phyloP scores from a whole-genome alignment of 495 filamentous ascomycete species.

The Elaphomyces granulatus region DNA sequence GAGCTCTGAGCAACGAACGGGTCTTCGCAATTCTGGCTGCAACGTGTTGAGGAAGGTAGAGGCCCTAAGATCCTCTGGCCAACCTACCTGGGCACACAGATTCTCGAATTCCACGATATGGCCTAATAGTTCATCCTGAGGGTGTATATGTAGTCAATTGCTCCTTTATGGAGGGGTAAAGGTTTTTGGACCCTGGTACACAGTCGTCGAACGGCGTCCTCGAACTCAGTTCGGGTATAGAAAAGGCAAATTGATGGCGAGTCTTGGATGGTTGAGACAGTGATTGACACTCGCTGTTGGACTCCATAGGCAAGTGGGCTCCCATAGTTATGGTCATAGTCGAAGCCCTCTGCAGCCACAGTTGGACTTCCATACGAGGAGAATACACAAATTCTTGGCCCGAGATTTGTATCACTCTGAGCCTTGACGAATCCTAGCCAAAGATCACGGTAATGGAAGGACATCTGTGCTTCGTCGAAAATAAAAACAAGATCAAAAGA shows the following conservation, averaged over 20 bases:
- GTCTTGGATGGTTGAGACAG: neutral
- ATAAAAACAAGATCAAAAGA: neutral
- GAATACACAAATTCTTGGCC: conserved; percentile 8
- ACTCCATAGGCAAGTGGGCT: conserved; percentile 1
- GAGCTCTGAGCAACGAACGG: too few relatives aligned
- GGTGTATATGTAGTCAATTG: conserved; percentile 6
- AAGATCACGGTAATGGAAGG: neutral
- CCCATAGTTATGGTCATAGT: neutral
- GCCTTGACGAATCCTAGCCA: neutral
- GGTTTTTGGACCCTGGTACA: neutral
- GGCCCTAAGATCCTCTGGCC: too few relatives aligned
- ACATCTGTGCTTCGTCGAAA: neutral
- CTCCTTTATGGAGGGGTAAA: conserved; percentile 1
- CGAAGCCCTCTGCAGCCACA: neutral
- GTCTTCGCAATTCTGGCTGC: too few relatives aligned
- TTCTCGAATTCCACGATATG: too few relatives aligned
- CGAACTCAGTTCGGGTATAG: neutral
- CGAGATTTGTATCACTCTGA: neutral
- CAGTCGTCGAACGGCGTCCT: neutral
- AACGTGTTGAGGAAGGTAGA: too few relatives aligned
- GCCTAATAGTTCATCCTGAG: too few relatives aligned
- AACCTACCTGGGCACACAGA: too few relatives aligned
- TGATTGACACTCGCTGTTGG: conserved; percentile 2
- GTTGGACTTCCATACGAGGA: conserved; percentile 9
- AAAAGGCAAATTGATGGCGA: neutral